Evolutionary conservation across 23 red algal genomes (phyloP).

Genomic region (Agarophyton chilense): DNA sequence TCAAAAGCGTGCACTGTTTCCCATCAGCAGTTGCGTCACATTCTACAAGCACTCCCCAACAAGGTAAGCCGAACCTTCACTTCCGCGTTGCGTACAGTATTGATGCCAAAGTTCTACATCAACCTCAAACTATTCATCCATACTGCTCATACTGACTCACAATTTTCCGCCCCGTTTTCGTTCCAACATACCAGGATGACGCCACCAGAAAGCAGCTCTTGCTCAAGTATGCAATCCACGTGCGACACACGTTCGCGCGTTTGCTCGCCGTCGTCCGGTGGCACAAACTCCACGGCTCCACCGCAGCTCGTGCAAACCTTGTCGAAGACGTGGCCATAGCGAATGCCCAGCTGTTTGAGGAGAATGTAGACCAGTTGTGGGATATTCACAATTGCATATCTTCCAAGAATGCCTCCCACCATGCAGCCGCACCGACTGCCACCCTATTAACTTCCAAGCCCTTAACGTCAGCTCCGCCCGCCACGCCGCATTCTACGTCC

Average conservation of each 20-base stretch:
- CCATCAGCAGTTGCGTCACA: constrained; percentile 16
- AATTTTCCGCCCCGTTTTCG: background rate
- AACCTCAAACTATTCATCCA: background rate
- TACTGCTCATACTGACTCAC: background rate
- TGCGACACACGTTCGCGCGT: constrained; percentile 62
- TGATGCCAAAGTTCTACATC: background rate
- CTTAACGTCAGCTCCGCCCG: constrained; percentile 3
- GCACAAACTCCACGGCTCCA: constrained; percentile 34
- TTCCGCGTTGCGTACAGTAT: background rate
- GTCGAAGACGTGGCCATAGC: constrained; percentile 35
- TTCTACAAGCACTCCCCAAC: constrained; percentile 15
- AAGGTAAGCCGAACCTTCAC: background rate
- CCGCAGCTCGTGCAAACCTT: background rate
- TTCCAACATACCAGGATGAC: constrained; percentile 32
- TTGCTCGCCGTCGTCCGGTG: constrained; percentile 73
- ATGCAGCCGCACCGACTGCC: constrained; percentile 17
- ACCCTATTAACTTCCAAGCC: constrained; percentile 32
- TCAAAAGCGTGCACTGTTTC: constrained; percentile 33
- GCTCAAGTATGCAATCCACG: constrained; percentile 53
- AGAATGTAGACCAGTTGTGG: constrained; percentile 38
- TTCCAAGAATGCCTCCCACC: background rate
- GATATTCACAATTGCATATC: constrained; percentile 10
- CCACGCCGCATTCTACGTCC: background rate
- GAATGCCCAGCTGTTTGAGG: constrained; percentile 37
- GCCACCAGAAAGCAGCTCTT: constrained; percentile 54